Evolutionary conservation across 768 basidiomycete species (phyloP), one percentile per base, ranked within the genome.

Genomic region (Pisolithus microcarpus): DNA sequence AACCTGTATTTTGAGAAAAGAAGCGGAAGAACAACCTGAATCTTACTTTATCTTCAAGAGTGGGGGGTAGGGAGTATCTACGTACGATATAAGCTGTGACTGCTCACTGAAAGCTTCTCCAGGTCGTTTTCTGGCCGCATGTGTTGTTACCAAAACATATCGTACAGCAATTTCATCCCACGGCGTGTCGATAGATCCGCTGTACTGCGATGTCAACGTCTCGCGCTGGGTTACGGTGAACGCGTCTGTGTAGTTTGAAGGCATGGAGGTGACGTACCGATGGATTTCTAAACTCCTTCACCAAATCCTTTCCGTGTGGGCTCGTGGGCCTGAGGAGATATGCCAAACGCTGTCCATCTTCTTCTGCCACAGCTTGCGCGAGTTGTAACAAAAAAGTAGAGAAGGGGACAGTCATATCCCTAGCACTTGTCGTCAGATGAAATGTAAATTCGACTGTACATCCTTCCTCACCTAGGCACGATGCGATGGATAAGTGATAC

Each of bases 101-200:
- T 92, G 85, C 58, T 90, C 87, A 57, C 82, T 86, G 67, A 91
- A 92, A 30, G 89, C 90, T 38, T 87, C 87, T 23, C 67, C 74
- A 19, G 77, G 75, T 38, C 83, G 74, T 59, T 81, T 78, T 58
- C 81, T 84, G 38, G 81, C 82, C 36, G 84, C 76, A 65, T 87
- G 78, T 28, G 78, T 77, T 53, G 86, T 83, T 21, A 84, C 82
- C 58, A 91, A 69, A 16, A 91, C 81, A 64, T 91, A 91, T 62
- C 87, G 84, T 45, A 91, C 79, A 7, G 86, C 81, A 58, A 93
- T 85, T 48, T 91, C 90, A 54, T 90, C 88, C 88, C 90, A 93
- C 6, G 91, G 91, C 43, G 66, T 70, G 50, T 79, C 75, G 61
- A 91, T 78, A 49, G 75, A 76, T 9, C 81, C 85, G 59, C 82